A percentile compares a stretch with the other conserved stretches of the same genome.
Conservation (phyloP, 2,329 filamentous ascomycete species). For the Alternaria ethzedia region DNA sequence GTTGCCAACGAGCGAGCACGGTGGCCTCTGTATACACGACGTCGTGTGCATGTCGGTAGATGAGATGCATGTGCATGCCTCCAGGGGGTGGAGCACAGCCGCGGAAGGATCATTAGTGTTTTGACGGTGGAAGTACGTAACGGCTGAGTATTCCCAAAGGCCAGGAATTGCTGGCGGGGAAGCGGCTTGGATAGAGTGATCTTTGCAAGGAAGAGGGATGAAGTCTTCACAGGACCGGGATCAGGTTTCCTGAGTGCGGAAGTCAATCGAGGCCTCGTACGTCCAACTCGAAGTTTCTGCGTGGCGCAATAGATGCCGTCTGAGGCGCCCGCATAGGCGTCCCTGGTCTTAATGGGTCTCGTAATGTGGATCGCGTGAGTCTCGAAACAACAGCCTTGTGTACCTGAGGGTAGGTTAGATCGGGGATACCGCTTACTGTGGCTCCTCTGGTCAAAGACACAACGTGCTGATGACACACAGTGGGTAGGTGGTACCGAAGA, state of each 20-base stretch:
- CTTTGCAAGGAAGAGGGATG: slow-evolving; percentile 6
- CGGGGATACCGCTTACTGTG: slow-evolving; percentile 13
- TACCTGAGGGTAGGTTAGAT: slow-evolving; percentile 8
- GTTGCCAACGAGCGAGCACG: slow-evolving; percentile 9
- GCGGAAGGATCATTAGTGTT: slow-evolving; percentile 20
- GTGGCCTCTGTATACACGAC: slow-evolving; percentile 14
- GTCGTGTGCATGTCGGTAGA: slow-evolving; percentile 8
- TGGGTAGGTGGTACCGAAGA: slow-evolving; percentile 20
- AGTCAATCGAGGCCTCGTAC: slow-evolving; percentile 2
- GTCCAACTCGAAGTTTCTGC: slow-evolving; percentile 17
- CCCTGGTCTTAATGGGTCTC: slow-evolving; percentile 13
- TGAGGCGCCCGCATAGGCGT: slow-evolving; percentile 18
- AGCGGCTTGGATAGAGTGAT: slow-evolving; percentile 8
- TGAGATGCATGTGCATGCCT: slow-evolving; percentile 7
- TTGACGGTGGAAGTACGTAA: slow-evolving; percentile 14
- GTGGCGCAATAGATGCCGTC: slow-evolving; percentile 12
- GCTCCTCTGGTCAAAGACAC: slow-evolving; percentile 9
- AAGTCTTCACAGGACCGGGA: slow-evolving; percentile 1
- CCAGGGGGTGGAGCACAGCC: slow-evolving; percentile 4
- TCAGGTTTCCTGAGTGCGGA: not conserved
- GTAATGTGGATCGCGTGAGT: slow-evolving; percentile 7
- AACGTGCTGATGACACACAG: slow-evolving; percentile 16
- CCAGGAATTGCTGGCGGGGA: slow-evolving; percentile 12
- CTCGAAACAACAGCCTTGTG: not conserved
- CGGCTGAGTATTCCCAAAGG: slow-evolving; percentile 3